phyloP scores from a whole-genome alignment of 306 rosid species.

The Abrus precatorius region DNA sequence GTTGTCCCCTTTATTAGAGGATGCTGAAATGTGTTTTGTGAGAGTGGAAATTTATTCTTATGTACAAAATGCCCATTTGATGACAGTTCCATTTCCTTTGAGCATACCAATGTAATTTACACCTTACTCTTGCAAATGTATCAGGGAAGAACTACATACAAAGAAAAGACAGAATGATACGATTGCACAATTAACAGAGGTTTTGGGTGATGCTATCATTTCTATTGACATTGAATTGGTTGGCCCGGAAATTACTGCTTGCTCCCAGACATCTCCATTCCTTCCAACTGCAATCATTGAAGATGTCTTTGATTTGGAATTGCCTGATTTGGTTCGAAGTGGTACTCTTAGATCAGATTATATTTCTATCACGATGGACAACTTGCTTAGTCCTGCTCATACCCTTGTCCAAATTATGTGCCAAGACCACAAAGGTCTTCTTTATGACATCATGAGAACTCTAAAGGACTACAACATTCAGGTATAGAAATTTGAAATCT shows the following conservation, averaged over 20 bases:
- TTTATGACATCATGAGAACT: constrained; percentile 97
- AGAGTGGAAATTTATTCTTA: background rate
- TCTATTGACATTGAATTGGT: constrained; percentile 77
- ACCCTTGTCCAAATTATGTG: constrained; percentile 91
- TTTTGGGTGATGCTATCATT: constrained; percentile 66
- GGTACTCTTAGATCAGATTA: constrained; percentile 63
- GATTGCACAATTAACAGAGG: constrained; percentile 51
- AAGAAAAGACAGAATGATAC: constrained; percentile 78
- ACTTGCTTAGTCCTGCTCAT: constrained; percentile 90
- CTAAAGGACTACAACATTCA: constrained; percentile 87
- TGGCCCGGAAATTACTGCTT: constrained; percentile 67
- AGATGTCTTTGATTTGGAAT: constrained; percentile 58
- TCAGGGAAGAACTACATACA: constrained; percentile 88
- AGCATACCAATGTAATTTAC: constrained; percentile 37
- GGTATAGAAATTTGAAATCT: constrained; percentile 55
- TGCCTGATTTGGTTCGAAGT: constrained; percentile 52
- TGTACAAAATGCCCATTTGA: constrained; percentile 29
- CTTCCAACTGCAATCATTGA: constrained; percentile 79
- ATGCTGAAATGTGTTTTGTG: constrained; percentile 33
- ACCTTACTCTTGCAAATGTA: constrained; percentile 44
- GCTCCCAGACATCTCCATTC: constrained; percentile 73
- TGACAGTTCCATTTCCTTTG: constrained; percentile 31
- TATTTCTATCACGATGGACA: constrained; percentile 76
- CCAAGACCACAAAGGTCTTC: constrained; percentile 96
- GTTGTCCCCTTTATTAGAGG: background rate